These are phyloP conservation scores for Cyclaneusma minus DNA, from an alignment of 2,329 filamentous ascomycete species.

Conservation along the genomic window DNA sequence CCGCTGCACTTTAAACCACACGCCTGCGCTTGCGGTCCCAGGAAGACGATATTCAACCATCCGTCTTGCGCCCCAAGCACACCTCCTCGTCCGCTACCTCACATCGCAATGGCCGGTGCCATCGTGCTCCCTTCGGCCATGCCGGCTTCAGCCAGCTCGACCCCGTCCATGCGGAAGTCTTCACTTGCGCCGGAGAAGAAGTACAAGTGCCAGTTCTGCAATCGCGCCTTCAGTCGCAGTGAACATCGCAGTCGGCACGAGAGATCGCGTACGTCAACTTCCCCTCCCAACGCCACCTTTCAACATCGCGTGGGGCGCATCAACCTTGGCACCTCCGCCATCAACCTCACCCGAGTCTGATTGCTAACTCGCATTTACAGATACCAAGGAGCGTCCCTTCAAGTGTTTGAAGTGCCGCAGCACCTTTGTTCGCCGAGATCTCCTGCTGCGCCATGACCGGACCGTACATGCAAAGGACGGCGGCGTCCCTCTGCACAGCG, in stretches of 20 bases:
- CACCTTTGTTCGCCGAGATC: constrained; percentile 94
- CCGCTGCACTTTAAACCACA: constrained; percentile 59
- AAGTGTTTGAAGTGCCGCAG: constrained; percentile 97
- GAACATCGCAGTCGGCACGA: constrained; percentile 96
- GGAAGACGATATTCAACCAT: constrained; percentile 21
- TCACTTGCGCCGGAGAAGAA: constrained; percentile 80
- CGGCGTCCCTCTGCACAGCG: constrained; percentile 82
- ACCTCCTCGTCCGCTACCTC: constrained; percentile 13
- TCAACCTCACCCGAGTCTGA: constrained; percentile 5
- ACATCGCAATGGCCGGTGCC: constrained; percentile 50
- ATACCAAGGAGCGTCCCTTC: constrained; percentile 97
- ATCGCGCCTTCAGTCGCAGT: constrained; percentile 90
- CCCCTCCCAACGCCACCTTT: constrained; percentile 11
- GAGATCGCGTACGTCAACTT: constrained; percentile 72
- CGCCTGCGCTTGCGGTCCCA: constrained; percentile 24
- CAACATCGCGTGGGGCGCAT: constrained; percentile 9
- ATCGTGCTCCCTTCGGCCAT: constrained; percentile 49
- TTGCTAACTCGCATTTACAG: constrained; percentile 29
- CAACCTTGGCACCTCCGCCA: constrained; percentile 7
- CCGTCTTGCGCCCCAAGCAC: constrained; percentile 10
- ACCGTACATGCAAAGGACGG: constrained; percentile 98
- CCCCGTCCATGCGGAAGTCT: constrained; percentile 60
- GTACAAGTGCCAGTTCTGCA: constrained; percentile 99
- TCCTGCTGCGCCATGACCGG: constrained; percentile 90
- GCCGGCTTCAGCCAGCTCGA: constrained; percentile 40